A percentile compares a stretch with the other conserved stretches of the same genome.
phyloP scores from a whole-genome alignment of 148 eudicot genomes.

The Suaeda aralocaspica region DNA sequence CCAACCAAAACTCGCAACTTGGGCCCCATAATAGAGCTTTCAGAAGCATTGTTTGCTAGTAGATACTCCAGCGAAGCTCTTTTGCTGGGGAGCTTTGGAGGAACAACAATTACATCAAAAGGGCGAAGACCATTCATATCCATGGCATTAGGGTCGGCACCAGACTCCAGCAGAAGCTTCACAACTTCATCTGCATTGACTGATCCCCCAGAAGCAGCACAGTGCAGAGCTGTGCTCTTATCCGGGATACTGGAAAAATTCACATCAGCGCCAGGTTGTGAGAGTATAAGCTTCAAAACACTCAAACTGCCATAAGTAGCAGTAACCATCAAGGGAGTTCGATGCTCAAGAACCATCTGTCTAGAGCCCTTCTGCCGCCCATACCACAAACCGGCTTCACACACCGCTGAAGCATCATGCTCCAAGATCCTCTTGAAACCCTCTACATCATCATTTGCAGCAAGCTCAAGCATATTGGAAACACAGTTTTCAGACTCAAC shows the following conservation, averaged over 20 bases:
- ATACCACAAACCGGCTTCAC: constrained; percentile 56
- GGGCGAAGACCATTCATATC: constrained; percentile 55
- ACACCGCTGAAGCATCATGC: constrained; percentile 29
- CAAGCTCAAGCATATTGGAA: constrained; percentile 53
- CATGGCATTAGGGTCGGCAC: constrained; percentile 48
- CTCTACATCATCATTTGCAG: constrained; percentile 60
- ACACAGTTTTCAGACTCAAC: constrained; percentile 38
- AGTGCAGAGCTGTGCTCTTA: constrained; percentile 71
- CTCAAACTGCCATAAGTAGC: constrained; percentile 62
- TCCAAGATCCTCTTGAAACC: constrained; percentile 42
- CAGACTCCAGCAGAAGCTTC: constrained; percentile 58
- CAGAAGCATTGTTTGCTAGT: constrained; percentile 37
- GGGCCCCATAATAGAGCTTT: constrained; percentile 32
- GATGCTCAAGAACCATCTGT: constrained; percentile 53
- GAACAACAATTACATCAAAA: constrained; percentile 57
- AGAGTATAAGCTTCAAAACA: constrained; percentile 50
- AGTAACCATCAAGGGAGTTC: constrained; percentile 77
- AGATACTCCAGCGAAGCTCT: constrained; percentile 53
- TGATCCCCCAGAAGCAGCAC: constrained; percentile 76
- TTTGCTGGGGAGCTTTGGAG: constrained; percentile 48
- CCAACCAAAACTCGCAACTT: constrained; percentile 39
- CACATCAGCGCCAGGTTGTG: constrained; percentile 49
- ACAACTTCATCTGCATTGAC: constrained; percentile 47
- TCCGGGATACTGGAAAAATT: constrained; percentile 49
- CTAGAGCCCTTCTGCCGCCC: constrained; percentile 47